Evolutionary conservation across 1,284 basidiomycete genomes (phyloP), one percentile per base, ranked within the genome.

Genomic region (Malassezia vespertilionis): DNA sequence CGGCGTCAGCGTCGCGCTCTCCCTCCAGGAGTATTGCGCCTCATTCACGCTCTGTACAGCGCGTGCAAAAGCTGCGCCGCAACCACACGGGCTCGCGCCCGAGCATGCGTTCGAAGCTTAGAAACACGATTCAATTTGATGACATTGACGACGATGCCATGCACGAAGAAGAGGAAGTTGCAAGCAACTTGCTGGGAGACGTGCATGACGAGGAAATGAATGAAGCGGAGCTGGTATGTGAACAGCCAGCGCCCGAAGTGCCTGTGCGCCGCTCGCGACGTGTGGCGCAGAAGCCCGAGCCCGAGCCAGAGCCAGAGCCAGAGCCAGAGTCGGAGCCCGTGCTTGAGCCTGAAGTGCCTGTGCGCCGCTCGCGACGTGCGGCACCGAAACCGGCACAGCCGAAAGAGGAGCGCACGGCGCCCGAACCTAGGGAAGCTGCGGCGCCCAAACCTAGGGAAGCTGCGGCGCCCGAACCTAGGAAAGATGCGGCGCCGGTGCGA

Each of bases 1-100:
- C 21, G 1, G 20, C 31, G 23, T 21, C 39, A 7, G 28, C 21
- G 9, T 27, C 27, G 11, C 33, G 38, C 22, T 32, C 36, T 4
- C 32, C 48, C 10, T 24, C 26, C 12, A 36, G 39, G 9, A 44
- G 48, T 30, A 56, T 65, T 21, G 57, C 63, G 17, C 63, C 63
- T 4, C 63, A 65, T 38, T 57, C 59, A 12, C 50, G 63, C 14
- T 52, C 42, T 1, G n/a, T 41, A 27, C 36, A 34, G 8, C 42
- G 48, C 9, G 30, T 33, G 4, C 42, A 41, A 33, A 28, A 22
- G 7, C 37, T 51, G 32, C 48, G 43, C 17, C 48, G 20, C 12
- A 34, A 41, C 23, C 47, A 40, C 23, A 15, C 32, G n/a, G 42
- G 22, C 4, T 24, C 21, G 18, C 26, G 18, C n/a, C 24, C 48